Base-by-base conservation (phyloP, 228 moss, liverwort and hornwort genomes). In the Sphagnum magellanicum region DNA sequence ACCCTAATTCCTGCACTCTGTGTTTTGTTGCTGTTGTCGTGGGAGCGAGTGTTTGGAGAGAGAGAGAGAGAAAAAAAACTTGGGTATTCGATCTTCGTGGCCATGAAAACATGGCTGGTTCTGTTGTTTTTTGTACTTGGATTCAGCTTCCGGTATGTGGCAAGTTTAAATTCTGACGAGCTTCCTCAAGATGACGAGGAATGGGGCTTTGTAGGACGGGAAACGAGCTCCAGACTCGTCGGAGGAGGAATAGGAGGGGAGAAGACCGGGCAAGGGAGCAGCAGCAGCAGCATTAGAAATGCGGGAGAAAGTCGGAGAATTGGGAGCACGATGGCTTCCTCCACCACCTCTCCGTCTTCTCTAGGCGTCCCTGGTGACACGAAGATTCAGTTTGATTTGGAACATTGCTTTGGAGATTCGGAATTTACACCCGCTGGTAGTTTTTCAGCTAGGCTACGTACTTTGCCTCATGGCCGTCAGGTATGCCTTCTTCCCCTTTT, bases 121-220 rank as follows among this genome's bases (percentile, higher is more conserved):
- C 6, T 12, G 6, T 10, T 84, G 66, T 32, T 32, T 32, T 32
- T 32, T 32, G 6, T 88, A 0, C 53, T 83, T 4, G 63, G 60
- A 16, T 70, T 74, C 50, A 70, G 68, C 17, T 57, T 53, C 10
- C 64, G 66, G 5, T 46, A 65, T 15, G 78, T 68, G 12, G 8
- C 14, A 6, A 66, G 74, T n/a, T 96, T 96, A 70, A 85, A 89
- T 71, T 92, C 95, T 6, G 95, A 96, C 66, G 95, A 96, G 81
- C 92, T 96, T 8, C 79, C 95, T 12, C 91, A 96, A 73, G 92
- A 92, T 75, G 95, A 91, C 51, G 90, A 92, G 50, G 95, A 92
- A 63, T 95, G 92, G 95, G 92, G 92, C 16, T 60, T 92, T 5
- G 85, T 95, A 14, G 90, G 94, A 72, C 67, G 57, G 51, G 53